Percentiles rank a stretch among this genome's conserved stretches.
Evolutionary conservation across 805 yeast genomes (phyloP).

Genomic region (Soucietia sequanensis): DNA sequence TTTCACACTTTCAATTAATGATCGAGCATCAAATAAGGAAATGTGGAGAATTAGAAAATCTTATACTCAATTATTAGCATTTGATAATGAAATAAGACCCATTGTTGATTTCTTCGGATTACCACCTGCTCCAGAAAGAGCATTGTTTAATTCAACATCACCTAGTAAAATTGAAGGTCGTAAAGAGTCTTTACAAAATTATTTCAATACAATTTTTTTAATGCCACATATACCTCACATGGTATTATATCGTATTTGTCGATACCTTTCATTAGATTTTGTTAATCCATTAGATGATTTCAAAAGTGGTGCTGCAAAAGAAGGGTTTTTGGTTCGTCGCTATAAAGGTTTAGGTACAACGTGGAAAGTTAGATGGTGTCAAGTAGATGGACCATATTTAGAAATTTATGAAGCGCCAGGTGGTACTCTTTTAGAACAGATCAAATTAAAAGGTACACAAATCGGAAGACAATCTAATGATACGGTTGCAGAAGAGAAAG

Average conservation of each 20-base stretch:
- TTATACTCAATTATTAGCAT: constrained; percentile 53
- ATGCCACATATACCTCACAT: constrained; percentile 58
- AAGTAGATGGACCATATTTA: constrained; percentile 57
- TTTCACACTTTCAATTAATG: constrained; percentile 62
- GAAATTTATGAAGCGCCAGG: constrained; percentile 58
- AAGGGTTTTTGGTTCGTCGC: constrained; percentile 63
- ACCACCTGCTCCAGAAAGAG: constrained; percentile 64
- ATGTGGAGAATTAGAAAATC: constrained; percentile 75
- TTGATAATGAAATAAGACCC: constrained; percentile 62
- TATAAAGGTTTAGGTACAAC: constrained; percentile 59
- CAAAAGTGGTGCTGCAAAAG: constrained; percentile 54
- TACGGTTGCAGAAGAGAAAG: constrained; percentile 44
- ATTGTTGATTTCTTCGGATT: constrained; percentile 50
- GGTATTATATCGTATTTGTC: constrained; percentile 54
- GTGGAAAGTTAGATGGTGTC: constrained; percentile 74
- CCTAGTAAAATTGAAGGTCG: constrained; percentile 69
- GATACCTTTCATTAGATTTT: constrained; percentile 65
- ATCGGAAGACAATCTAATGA: constrained; percentile 52
- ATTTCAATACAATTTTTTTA: constrained; percentile 54
- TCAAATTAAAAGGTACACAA: constrained; percentile 49
- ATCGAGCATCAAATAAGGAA: constrained; percentile 58
- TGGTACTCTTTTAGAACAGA: constrained; percentile 53
- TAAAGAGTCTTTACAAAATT: constrained; percentile 52
- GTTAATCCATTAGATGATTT: constrained; percentile 57
- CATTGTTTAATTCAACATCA: constrained; percentile 53